Conservation (phyloP, 78 protist genomes). For the Bodo saltans region DNA sequence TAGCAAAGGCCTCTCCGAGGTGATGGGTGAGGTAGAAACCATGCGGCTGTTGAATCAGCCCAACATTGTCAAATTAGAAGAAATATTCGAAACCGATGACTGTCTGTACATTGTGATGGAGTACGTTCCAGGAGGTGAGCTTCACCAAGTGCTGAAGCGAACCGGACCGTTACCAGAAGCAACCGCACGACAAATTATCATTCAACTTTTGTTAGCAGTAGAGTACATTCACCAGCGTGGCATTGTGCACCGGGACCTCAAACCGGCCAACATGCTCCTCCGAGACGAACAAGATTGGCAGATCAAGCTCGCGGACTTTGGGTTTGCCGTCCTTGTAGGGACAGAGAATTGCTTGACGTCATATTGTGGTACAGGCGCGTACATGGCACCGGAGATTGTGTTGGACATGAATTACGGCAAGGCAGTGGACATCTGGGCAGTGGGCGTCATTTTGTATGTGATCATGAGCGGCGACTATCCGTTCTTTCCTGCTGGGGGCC, state of each 20-base stretch:
- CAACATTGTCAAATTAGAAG: neutral
- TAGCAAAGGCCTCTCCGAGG: slow-evolving; percentile 6
- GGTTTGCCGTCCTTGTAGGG: neutral
- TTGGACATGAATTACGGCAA: slow-evolving; percentile 48
- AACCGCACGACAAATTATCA: neutral
- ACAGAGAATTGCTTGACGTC: slow-evolving; percentile 4
- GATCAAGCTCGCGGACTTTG: slow-evolving; percentile 28
- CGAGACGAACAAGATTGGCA: slow-evolving; percentile 8
- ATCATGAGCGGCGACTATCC: neutral
- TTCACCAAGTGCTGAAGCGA: neutral
- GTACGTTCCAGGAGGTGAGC: slow-evolving; percentile 3
- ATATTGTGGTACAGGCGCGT: slow-evolving; percentile 34
- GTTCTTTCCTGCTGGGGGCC: neutral
- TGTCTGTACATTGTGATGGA: slow-evolving; percentile 22
- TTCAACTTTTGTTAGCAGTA: slow-evolving; percentile 60
- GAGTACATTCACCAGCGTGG: slow-evolving; percentile 68
- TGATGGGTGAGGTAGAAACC: slow-evolving; percentile 15
- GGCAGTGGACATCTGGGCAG: slow-evolving; percentile 73
- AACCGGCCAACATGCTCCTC: slow-evolving; percentile 78
- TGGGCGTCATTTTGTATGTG: slow-evolving; percentile 55
- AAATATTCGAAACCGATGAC: neutral
- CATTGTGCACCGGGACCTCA: slow-evolving; percentile 82
- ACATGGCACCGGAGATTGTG: slow-evolving; percentile 46
- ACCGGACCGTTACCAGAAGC: neutral
- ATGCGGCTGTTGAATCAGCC: slow-evolving; percentile 4